phyloP scores from a whole-genome alignment of 345 rosid species.

The Nasturtium officinale region DNA sequence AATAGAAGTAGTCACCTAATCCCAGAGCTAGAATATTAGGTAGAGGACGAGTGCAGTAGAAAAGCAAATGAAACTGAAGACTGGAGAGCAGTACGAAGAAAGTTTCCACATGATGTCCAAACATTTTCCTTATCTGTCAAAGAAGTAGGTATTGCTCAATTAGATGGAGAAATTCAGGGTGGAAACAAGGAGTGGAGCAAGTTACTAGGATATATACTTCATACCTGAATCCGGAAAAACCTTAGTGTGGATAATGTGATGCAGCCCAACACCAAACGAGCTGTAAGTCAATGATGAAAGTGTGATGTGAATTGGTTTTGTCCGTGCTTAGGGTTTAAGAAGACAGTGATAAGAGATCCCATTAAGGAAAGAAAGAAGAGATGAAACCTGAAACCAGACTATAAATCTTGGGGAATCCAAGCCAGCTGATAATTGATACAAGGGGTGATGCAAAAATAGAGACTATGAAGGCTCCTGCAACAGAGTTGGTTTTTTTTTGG shows the following conservation, averaged over 20 bases:
- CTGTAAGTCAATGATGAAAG: slow-evolving; percentile 47
- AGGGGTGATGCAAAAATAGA: slow-evolving; percentile 72
- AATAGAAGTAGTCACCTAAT: slow-evolving; percentile 61
- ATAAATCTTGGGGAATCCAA: slow-evolving; percentile 72
- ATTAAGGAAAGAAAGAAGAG: slow-evolving; percentile 9
- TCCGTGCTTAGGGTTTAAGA: not conserved
- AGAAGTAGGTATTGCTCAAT: slow-evolving; percentile 8
- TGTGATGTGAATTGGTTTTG: not conserved
- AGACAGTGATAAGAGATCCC: not conserved
- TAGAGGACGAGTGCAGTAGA: slow-evolving; percentile 91
- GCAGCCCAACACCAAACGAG: slow-evolving; percentile 83
- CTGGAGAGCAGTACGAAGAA: slow-evolving; percentile 82
- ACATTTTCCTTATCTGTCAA: slow-evolving; percentile 69
- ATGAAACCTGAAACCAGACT: slow-evolving; percentile 70
- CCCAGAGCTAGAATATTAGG: slow-evolving; percentile 87
- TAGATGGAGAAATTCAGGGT: slow-evolving; percentile 37
- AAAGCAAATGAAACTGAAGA: slow-evolving; percentile 89
- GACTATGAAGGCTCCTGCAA: slow-evolving; percentile 73
- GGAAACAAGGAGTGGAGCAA: slow-evolving; percentile 7
- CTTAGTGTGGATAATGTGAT: slow-evolving; percentile 66
- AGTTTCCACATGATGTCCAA: slow-evolving; percentile 92
- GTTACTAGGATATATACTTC: slow-evolving; percentile 12
- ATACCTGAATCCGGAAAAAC: slow-evolving; percentile 89
- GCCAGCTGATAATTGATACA: slow-evolving; percentile 50
- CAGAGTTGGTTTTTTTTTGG: not conserved